phyloP scores from a whole-genome alignment of 2,329 filamentous ascomycete species.

The Fusarium sp. region DNA sequence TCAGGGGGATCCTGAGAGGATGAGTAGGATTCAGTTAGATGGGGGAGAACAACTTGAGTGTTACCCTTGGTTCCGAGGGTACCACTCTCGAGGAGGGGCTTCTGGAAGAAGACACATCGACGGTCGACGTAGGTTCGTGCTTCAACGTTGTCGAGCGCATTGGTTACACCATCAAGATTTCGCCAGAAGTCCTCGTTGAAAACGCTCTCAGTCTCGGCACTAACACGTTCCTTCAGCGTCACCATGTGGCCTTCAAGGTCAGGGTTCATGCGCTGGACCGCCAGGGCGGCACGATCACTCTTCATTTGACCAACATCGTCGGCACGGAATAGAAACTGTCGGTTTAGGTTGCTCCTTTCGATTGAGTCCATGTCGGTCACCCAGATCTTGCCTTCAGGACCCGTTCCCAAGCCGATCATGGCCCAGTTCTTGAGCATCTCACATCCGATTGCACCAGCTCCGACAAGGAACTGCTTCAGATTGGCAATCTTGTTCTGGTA shows the following conservation, averaged over 20 bases:
- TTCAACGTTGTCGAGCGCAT: constrained; percentile 97
- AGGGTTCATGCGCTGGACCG: constrained; percentile 96
- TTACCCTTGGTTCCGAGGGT: constrained; percentile 99
- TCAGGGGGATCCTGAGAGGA: constrained; percentile 95
- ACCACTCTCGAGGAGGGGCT: constrained; percentile 94
- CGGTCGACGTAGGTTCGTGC: constrained; percentile 96
- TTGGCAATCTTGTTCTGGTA: constrained; percentile 95
- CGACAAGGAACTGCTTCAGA: constrained; percentile 91
- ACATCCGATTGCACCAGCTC: constrained; percentile 95
- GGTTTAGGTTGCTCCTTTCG: constrained; percentile 98
- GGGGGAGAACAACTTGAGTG: constrained; percentile 92
- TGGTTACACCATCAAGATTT: constrained; percentile 88
- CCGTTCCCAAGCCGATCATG: constrained; percentile 94
- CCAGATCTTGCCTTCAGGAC: constrained; percentile 86
- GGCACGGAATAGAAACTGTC: constrained; percentile 94
- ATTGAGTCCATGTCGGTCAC: constrained; percentile 99
- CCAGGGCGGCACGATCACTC: constrained; percentile 90
- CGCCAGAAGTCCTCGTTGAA: constrained; percentile 97
- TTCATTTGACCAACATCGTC: constrained; percentile 96
- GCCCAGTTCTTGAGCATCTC: constrained; percentile 99
- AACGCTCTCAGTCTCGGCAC: constrained; percentile 88
- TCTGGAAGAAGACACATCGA: constrained; percentile 97
- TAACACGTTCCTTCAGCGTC: constrained; percentile 88
- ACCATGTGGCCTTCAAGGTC: constrained; percentile 88
- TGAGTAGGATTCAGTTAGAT: constrained; percentile 95